Evolutionary conservation across 352 stramenopile species (phyloP).

Genomic region (Thraustochytrium sp.): DNA sequence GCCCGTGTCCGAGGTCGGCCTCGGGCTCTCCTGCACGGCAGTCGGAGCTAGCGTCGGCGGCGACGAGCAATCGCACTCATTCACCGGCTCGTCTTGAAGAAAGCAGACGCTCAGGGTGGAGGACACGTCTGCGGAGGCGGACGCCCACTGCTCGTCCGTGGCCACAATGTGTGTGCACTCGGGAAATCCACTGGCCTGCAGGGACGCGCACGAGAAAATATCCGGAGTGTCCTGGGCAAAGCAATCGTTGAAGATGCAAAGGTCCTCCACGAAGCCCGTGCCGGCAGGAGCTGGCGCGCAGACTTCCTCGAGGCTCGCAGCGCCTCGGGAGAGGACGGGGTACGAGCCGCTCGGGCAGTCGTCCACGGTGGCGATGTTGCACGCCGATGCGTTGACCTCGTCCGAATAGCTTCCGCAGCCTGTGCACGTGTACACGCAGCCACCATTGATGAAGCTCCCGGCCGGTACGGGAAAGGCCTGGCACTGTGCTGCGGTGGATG

Average conservation of each 20-base stretch:
- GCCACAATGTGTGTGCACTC: background rate
- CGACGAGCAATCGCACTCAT: background rate
- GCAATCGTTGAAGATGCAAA: background rate
- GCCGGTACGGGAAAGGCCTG: background rate
- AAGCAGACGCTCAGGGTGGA: background rate
- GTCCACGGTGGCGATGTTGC: background rate
- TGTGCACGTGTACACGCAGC: background rate
- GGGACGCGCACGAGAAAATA: background rate
- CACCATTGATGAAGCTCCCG: background rate
- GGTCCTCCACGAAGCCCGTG: background rate
- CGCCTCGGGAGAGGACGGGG: background rate
- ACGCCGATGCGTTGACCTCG: background rate
- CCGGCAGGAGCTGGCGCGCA: background rate
- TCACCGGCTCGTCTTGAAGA: background rate
- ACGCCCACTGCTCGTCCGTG: background rate
- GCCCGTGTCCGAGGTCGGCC: no score
- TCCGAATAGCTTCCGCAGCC: background rate
- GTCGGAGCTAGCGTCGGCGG: no score
- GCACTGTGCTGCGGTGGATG: background rate
- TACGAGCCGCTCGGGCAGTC: background rate
- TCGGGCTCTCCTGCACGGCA: no score
- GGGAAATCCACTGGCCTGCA: background rate
- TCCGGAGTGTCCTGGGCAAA: background rate
- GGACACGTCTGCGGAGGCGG: background rate
- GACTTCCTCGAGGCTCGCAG: background rate